Evolutionary conservation across 768 basidiomycete species (phyloP), one percentile per base, ranked within the genome.

Genomic region (Coprinellus micaceus): DNA sequence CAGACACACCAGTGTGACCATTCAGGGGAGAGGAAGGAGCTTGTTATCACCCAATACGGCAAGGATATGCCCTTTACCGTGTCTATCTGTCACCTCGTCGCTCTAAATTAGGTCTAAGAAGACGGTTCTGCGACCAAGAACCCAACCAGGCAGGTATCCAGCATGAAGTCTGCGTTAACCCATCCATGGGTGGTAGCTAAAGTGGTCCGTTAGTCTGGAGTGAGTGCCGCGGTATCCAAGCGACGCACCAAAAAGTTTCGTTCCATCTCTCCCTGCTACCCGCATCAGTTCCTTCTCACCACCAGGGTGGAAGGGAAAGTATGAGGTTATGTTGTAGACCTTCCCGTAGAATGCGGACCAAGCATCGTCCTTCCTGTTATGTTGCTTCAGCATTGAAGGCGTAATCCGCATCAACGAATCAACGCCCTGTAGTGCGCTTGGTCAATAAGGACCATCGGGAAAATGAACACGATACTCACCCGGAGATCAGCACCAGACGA

Each of bases 121-220:
- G 75, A 71, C 26, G 84, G 81, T 62, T 93, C 91, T 1, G 87
- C 70, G 12, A 94, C 84, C 39, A 99, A 74, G 64, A 97, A 91
- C 15, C 96, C 96, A 36, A 99, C 89, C 45, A 97, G 76, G 69
- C 93, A 98, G 30, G 85, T 80, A 66, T 98, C 95, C 21, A 99
- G 77, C 92, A 98, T 97, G 63, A 88, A 88, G 50, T 99, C 96
- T n/a, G 81, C 83, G 62, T 93, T 98, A 29, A 99, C 94, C 96
- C 96, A 99, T 3, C 88, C 91, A 69, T 99, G 96, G 0, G 95
- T 98, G 22, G 82, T 71, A 45, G 89, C 96, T 98, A 60, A 11
- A 30, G n/a, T n/a, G 37, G 12, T 37, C 30, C 56, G 37, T 51
- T 52, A 44, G 37, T 53, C 57, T 33, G 43, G 13, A 28, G 43